Conservation (phyloP, 1,284 basidiomycete genomes). For the Pascua sp. region DNA sequence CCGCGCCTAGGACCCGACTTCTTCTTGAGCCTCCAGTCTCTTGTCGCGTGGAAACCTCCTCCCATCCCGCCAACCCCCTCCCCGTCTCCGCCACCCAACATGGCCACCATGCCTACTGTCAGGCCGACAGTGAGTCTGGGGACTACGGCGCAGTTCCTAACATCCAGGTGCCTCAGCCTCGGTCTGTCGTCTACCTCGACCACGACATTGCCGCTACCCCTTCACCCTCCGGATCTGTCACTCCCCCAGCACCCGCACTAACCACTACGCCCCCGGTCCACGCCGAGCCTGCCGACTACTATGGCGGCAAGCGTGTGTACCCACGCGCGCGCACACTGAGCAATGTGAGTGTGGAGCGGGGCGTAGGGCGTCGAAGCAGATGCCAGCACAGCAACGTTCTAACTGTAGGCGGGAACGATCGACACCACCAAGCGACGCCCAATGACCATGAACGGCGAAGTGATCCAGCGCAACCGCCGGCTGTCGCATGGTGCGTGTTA, state of each 20-base stretch:
- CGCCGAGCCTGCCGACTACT: conserved; percentile 74
- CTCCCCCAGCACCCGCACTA: conserved; percentile 24
- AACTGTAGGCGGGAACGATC: conserved; percentile 57
- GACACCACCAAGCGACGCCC: conserved; percentile 59
- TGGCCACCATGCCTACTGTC: conserved; percentile 2
- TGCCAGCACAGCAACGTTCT: not conserved
- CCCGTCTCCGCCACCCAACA: no score
- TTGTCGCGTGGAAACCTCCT: no score
- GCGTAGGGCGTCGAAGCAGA: not conserved
- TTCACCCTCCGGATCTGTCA: conserved; percentile 22
- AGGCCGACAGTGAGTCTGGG: conserved; percentile 21
- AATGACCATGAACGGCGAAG: conserved; percentile 70
- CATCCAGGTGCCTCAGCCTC: conserved; percentile 37
- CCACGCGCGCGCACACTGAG: conserved; percentile 80
- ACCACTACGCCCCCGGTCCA: conserved; percentile 53
- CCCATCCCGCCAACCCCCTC: no score
- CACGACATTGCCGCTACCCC: conserved; percentile 13
- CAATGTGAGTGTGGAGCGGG: conserved; percentile 55
- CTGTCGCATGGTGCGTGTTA: conserved; percentile 65
- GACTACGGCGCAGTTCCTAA: not conserved
- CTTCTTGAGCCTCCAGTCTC: no score
- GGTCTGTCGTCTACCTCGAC: conserved; percentile 45
- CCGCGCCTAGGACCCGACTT: no score
- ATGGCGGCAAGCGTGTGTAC: conserved; percentile 69
- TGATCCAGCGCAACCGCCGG: conserved; percentile 65